Conservation (phyloP, 768 basidiomycete species). For the Phaffia australis region DNA sequence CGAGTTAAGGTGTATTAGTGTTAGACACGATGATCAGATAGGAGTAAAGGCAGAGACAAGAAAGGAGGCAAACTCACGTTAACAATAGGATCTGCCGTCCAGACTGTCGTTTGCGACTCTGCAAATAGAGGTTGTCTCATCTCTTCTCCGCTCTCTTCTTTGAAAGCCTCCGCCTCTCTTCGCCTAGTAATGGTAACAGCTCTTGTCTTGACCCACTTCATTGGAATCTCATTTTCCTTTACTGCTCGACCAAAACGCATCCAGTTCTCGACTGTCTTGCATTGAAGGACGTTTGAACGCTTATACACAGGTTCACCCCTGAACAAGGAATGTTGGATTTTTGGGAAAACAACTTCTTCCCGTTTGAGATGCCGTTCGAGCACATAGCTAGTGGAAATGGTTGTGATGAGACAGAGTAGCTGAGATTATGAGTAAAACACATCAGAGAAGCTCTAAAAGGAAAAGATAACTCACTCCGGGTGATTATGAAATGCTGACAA, state of each 20-base stretch:
- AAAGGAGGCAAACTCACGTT: constrained; percentile 50
- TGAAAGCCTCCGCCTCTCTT: constrained; percentile 57
- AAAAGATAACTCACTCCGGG: constrained; percentile 53
- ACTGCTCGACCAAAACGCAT: constrained; percentile 72
- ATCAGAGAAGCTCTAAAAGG: background rate
- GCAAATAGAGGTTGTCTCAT: constrained; percentile 81
- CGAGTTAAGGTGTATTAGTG: background rate
- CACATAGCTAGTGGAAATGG: constrained; percentile 50
- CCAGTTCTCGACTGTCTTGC: constrained; percentile 92
- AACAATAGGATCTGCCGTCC: constrained; percentile 64
- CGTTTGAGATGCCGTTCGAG: constrained; percentile 77
- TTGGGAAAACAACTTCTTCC: constrained; percentile 72
- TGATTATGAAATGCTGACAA: constrained; percentile 91
- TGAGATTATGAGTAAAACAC: background rate
- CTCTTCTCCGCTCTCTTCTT: constrained; percentile 45
- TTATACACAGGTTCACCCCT: constrained; percentile 86
- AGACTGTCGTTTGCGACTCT: constrained; percentile 69
- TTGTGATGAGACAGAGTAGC: background rate
- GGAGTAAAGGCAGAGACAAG: background rate
- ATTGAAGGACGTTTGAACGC: constrained; percentile 64
- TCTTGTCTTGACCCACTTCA: constrained; percentile 80
- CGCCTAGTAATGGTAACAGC: constrained; percentile 66
- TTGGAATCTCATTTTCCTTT: constrained; percentile 62
- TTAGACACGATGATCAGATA: background rate
- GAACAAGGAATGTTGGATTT: constrained; percentile 62